A percentile compares a stretch with the other conserved stretches of the same genome.
phyloP scores from a whole-genome alignment of 23 red algal genomes.

The Chondrus crispus region DNA sequence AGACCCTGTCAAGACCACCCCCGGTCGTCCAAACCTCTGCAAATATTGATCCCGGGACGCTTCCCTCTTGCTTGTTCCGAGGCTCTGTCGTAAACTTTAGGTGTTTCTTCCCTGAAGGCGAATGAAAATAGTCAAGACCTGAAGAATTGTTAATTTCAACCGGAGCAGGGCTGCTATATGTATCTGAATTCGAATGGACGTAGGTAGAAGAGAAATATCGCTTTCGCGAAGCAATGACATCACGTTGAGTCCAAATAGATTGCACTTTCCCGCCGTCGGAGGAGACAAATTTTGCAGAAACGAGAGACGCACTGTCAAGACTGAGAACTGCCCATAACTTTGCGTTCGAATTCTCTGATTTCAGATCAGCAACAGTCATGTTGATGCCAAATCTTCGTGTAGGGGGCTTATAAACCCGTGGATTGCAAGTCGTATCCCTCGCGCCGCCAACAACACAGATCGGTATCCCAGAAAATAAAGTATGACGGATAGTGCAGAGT shows the following conservation, averaged over 20 bases:
- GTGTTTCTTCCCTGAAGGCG: conserved; percentile 12
- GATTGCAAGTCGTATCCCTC: too few species aligned
- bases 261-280: not conserved
- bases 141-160: conserved; percentile 14
- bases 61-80: not conserved
- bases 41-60: too few species aligned
- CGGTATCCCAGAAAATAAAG: too few species aligned
- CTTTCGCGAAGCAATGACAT: conserved; percentile 19
- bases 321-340: conserved; percentile 46
- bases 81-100: not conserved
- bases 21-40: conserved; percentile 18
- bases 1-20: conserved; percentile 10
- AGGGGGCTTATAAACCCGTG: too few species aligned
- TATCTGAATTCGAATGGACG: not conserved
- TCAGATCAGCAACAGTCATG: too few species aligned
- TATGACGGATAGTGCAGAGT: too few species aligned
- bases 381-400: too few species aligned
- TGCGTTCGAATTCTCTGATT: conserved; percentile 21
- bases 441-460: too few species aligned
- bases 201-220: conserved; percentile 41
- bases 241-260: conserved; percentile 45
- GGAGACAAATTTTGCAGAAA: not conserved
- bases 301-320: not conserved
- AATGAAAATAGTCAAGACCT: not conserved
- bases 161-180: not conserved